Conservation (phyloP, 192 early-diverging fungal species). For the Martensiomyces pterosporus region DNA sequence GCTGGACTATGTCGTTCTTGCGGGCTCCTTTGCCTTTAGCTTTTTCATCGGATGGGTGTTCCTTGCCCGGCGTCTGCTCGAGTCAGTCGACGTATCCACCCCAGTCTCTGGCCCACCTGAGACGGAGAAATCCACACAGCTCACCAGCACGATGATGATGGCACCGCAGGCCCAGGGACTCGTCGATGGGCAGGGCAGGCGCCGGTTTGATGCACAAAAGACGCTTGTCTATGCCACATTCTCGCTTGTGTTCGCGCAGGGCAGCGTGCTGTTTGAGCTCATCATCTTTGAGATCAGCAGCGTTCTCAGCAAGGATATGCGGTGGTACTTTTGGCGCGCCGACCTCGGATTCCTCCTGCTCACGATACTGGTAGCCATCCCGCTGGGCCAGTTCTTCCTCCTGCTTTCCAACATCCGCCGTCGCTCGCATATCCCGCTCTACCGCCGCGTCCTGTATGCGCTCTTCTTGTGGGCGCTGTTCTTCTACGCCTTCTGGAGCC, state of each 20-base stretch:
- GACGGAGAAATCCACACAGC: slow-evolving; percentile 25
- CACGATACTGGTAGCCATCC: slow-evolving; percentile 67
- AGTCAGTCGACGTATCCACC: slow-evolving; percentile 60
- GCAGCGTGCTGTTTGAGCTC: slow-evolving; percentile 75
- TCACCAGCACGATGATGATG: slow-evolving; percentile 25
- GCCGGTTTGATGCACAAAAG: slow-evolving; percentile 47
- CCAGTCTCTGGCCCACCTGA: slow-evolving; percentile 27
- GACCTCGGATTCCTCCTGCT: slow-evolving; percentile 64
- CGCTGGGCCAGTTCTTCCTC: slow-evolving; percentile 70
- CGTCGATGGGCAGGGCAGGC: slow-evolving; percentile 19
- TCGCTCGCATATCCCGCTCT: slow-evolving; percentile 21
- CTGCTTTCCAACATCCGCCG: slow-evolving; percentile 49
- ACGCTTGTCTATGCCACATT: slow-evolving; percentile 69
- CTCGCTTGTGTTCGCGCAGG: slow-evolving; percentile 71
- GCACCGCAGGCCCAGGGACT: too few species aligned
- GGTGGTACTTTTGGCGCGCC: slow-evolving; percentile 73
- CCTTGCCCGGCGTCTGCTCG: slow-evolving; percentile 63
- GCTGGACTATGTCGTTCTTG: slow-evolving; percentile 54
- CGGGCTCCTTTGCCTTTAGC: slow-evolving; percentile 60
- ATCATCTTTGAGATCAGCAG: slow-evolving; percentile 78
- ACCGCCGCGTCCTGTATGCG: slow-evolving; percentile 29
- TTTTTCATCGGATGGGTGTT: slow-evolving; percentile 71
- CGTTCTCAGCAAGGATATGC: slow-evolving; percentile 61
- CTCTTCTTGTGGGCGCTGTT: slow-evolving; percentile 41
- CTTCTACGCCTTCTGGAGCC: slow-evolving; percentile 60